Base-by-base conservation (phyloP, 1,284 basidiomycete genomes). In the Apiotrichum porosum region DNA sequence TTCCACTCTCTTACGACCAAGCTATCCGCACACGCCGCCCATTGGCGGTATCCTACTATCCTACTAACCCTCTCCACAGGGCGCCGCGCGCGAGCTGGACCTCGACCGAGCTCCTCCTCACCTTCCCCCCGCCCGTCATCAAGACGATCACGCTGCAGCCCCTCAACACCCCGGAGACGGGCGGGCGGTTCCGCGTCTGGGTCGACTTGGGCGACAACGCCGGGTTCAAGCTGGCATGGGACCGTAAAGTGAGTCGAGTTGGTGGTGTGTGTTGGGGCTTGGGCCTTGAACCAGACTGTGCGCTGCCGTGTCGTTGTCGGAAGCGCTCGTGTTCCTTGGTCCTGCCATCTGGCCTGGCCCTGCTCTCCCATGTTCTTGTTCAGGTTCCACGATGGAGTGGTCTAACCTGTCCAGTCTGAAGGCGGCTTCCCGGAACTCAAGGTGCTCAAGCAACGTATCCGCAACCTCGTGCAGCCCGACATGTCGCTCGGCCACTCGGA, bases 111-210 rank as follows among this genome's bases (percentile, higher is more conserved):
- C 78, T 94, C 18, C 81, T 91, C 62, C 72, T 94, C 40, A 93
- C 90, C 1, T 94, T 94, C 69, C 84, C 88, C 3, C 80, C 85
- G 17, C 86, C 88, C 0, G 65, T 73, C 1, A 69, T 94, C 36
- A 77, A 75, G 31, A 76, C 80, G 30, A 81, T 91, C 44, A 80
- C 83, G 9, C 75, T 93, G 47, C 69, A 87, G 23, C 90, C 91
- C 14, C 76, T 83, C 44, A 87, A 83, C 61, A 67, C 82, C 15
- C 85, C 87, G 15, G 88, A 91, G 57, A 87, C 89, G 8, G 85
- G 83, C 30, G 90, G 90, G 19, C 78, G 88, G 22, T 95, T 94
- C 69, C 80, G 90, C 22, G 83, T 93, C 15, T 94, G 90, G 90
- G 71, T 93, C 23, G 79, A 79, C 31, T 21, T 49, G 9, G 60